Conservation (phyloP, 768 basidiomycete genomes). For the Xerocomellus intermedius region DNA sequence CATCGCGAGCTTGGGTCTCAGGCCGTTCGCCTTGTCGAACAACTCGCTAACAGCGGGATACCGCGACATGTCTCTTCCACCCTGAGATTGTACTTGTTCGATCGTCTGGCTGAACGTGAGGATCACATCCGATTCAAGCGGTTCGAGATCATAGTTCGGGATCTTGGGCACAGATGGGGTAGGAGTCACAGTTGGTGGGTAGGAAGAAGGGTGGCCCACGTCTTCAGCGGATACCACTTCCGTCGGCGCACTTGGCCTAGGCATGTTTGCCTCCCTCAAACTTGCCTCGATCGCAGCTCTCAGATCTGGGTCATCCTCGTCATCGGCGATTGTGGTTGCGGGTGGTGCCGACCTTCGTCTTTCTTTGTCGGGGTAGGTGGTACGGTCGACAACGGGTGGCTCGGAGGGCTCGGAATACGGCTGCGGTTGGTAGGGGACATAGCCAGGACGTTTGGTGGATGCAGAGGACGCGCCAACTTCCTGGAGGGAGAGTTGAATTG, state of each 20-base stretch:
- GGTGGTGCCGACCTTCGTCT: conserved; percentile 20
- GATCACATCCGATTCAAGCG: conserved; percentile 81
- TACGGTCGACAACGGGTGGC: conserved; percentile 63
- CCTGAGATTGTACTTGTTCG: conserved; percentile 76
- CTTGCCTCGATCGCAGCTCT: conserved; percentile 94
- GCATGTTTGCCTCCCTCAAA: conserved; percentile 78
- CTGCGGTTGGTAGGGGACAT: conserved; percentile 58
- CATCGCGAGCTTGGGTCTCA: conserved; percentile 80
- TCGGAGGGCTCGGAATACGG: conserved; percentile 54
- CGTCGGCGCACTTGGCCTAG: conserved; percentile 75
- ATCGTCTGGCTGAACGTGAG: conserved; percentile 90
- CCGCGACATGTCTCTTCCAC: conserved; percentile 71
- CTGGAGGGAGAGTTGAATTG: conserved; percentile 86
- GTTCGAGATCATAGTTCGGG: conserved; percentile 78
- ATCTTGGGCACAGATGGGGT: conserved; percentile 47
- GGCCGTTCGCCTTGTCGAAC: conserved; percentile 75
- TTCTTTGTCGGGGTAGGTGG: conserved; percentile 37
- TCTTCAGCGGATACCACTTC: conserved; percentile 56
- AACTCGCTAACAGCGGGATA: conserved; percentile 85
- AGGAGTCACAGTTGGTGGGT: conserved; percentile 40
- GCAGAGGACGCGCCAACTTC: conserved; percentile 57
- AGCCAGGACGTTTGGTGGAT: conserved; percentile 56
- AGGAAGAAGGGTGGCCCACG: conserved; percentile 44
- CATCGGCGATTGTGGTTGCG: conserved; percentile 37
- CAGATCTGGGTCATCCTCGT: conserved; percentile 91